Base-by-base conservation (phyloP, 1,284 basidiomycete species). In the Cryptococcus sp. region DNA sequence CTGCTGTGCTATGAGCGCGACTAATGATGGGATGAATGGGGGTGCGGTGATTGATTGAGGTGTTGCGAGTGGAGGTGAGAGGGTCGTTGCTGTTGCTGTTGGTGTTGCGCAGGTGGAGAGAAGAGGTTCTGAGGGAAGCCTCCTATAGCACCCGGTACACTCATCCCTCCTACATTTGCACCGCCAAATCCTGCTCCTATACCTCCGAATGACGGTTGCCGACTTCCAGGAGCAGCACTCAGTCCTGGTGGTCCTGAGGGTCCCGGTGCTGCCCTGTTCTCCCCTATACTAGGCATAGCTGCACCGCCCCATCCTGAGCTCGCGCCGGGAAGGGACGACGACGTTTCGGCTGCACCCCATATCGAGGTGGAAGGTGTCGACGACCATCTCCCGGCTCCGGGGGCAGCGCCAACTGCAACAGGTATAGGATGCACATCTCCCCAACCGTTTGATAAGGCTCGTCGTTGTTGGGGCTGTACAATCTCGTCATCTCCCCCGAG, bases 401-500 rank as follows among this genome's bases (percentile, higher is more conserved):
- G 69, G 3, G 67, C 66, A 25, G 62, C 58, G 16, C 63, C 47
- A 40, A 50, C 62, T 45, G 66, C 30, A 35, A 35, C 30, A 35
- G 30, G 30, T 35, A 35, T 35, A 10, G 30, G 30, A 13, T 35
- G 69, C 47, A 64, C 61, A 55, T 59, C 65, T 51, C 61, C 64
- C 50, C 65, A 60, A 15, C 60, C 64, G 46, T 66, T 68, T 22
- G 64, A 68, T 17, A 64, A 45, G 15, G 46, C 50, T 27, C 66
- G 50, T 30, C 70, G 62, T 19, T 63, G 62, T 19, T 63, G 61
- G 15, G 70, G 65, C 52, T 67, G 61, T 35, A 71, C 70, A 48
- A 74, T 68, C 60, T 70, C 70, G 59, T 74, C 70, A 46, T 74
- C 72, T 48, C 58, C 69, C 38, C 72, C 72, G 5, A 74, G 65